Conservation (phyloP, 2,329 filamentous ascomycete genomes). For the Dactylella cylindrospora region DNA sequence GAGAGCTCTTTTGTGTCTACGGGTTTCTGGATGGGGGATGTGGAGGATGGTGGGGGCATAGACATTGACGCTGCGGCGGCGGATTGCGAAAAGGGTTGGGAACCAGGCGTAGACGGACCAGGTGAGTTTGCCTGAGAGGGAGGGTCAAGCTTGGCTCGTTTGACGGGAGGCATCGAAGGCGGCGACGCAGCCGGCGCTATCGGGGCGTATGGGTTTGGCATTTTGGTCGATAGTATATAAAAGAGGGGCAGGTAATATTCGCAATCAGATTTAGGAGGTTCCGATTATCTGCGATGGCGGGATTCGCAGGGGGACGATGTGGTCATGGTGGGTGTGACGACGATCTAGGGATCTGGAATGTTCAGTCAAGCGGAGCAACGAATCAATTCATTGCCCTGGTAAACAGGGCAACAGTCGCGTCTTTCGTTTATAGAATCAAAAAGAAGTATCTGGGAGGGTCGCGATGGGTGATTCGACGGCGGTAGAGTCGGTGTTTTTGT, state of each 20-base stretch:
- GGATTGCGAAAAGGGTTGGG: slow-evolving; percentile 16
- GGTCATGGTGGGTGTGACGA: slow-evolving; percentile 6
- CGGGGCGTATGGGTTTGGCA: slow-evolving; percentile 11
- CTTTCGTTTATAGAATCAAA: too few species aligned
- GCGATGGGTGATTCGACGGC: too few species aligned
- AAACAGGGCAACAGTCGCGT: too few species aligned
- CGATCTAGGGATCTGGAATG: not conserved
- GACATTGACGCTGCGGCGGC: slow-evolving; percentile 33
- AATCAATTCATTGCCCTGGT: too few species aligned
- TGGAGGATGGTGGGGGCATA: slow-evolving; percentile 40
- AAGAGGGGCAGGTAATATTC: not conserved
- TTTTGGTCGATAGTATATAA: not conserved
- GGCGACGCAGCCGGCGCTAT: slow-evolving; percentile 27
- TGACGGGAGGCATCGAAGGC: slow-evolving; percentile 28
- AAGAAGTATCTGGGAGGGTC: too few species aligned
- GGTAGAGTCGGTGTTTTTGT: too few species aligned
- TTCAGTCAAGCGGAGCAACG: too few species aligned
- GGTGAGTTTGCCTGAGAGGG: slow-evolving; percentile 20
- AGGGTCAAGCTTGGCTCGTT: slow-evolving; percentile 33
- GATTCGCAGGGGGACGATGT: slow-evolving; percentile 1
- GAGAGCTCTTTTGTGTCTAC: slow-evolving; percentile 49
- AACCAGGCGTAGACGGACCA: slow-evolving; percentile 24
- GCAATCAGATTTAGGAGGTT: not conserved
- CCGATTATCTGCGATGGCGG: not conserved
- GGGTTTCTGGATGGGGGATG: slow-evolving; percentile 46